These are phyloP conservation scores for Hypoxylon lenormandii DNA, from an alignment of 495 filamentous ascomycete species.

Conservation along the genomic window DNA sequence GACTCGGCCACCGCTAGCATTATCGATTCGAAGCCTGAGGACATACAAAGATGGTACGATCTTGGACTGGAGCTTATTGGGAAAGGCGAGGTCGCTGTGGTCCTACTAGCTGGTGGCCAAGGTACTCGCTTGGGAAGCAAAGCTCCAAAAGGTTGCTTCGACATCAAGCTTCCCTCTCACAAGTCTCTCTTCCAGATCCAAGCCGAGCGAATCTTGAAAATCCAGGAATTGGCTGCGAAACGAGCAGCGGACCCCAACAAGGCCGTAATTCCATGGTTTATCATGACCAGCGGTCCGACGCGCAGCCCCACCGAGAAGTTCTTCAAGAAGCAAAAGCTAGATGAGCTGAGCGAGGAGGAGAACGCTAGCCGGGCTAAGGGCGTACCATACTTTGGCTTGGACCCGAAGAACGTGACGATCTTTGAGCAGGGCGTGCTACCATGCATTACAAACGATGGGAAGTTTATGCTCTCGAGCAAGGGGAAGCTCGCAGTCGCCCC, in stretches of 20 bases:
- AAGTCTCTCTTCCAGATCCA: constrained; percentile 98
- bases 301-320: constrained; percentile 89
- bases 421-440: constrained; percentile 98
- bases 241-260: constrained; percentile 68
- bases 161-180: constrained; percentile 89
- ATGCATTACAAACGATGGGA: constrained; percentile 96
- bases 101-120: constrained; percentile 97
- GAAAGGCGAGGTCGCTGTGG: constrained; percentile 90
- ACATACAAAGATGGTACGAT: constrained; percentile 86
- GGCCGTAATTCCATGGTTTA: constrained; percentile 93
- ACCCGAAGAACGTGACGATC: constrained; percentile 85
- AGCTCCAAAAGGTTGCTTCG: constrained; percentile 94
- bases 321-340: constrained; percentile 79
- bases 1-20: constrained; percentile 89
- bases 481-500: constrained; percentile 93
- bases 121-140: constrained; percentile 94
- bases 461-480: constrained; percentile 93
- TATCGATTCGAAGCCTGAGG: constrained; percentile 83
- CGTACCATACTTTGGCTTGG: constrained; percentile 80
- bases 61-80: constrained; percentile 86
- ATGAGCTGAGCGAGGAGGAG: constrained; percentile 47
- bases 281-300: constrained; percentile 99
- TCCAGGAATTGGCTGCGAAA: constrained; percentile 85
- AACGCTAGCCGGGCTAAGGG: constrained; percentile 45
- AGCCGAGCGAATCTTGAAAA: constrained; percentile 87